Base-by-base conservation (phyloP, 768 basidiomycete species). In the Lactifluus piperatus region DNA sequence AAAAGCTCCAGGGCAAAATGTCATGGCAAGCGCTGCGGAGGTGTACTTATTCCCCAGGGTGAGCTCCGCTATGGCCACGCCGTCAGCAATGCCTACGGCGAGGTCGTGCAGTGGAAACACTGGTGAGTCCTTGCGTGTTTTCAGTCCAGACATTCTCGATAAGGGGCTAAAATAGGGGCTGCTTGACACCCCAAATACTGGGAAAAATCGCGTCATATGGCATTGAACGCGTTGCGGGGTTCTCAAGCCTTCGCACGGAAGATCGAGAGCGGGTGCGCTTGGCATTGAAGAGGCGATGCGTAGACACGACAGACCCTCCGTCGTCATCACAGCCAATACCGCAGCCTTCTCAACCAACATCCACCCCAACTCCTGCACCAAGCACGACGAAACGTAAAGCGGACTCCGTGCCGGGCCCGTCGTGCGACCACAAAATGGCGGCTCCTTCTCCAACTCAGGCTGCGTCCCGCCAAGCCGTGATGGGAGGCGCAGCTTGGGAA, bases 51-150 rank as follows among this genome's bases (percentile, higher is more conserved):
- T 39, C 71, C 75, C n/a, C 68, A 75, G 16, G 85, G 84, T 2
- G 75, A 75, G 18, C 71, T 91, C 58, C 74, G 88, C n/a, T 88
- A 90, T 65, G 88, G 88, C 0, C 71, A 74, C 52, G 76, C 76
- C 6, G 70, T 69, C 7, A 66, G 67, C 9, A 72, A 68, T 20
- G 70, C 76, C 39, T 81, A 76, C 51, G 81, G 85, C 48, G 84
- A 87, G 69, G 79, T 76, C 0, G 81, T 89, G 3, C 76, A 83
- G 66, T 91, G 89, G 89, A 75, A 81, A 43, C 88, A 91, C 64
- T 91, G 88, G 87, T 87, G 71, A 65, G 75, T 58, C 30, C 27
- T 39, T 41, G 58, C 39, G 10, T 20, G 26, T 26, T 44, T 46
- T 22, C 34, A 10, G 14, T 14, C 43, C 36, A 46, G 39, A 27